Base-by-base conservation (phyloP, 176 grass and related monocot genomes). In the Cenchrus purpureus region DNA sequence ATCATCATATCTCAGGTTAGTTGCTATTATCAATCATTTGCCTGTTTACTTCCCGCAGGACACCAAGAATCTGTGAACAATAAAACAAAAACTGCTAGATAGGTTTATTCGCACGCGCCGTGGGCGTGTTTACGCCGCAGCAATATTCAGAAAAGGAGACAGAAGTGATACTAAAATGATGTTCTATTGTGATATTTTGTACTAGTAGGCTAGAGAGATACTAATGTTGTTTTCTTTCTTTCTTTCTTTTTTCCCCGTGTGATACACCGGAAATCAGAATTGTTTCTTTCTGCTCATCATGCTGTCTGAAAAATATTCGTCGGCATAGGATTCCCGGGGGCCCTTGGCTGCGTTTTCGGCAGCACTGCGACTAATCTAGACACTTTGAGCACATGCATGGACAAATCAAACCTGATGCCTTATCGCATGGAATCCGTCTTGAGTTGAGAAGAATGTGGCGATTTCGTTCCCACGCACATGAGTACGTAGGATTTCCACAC, bases 61-160 rank as follows among this genome's bases (percentile, higher is more conserved):
- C 79, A 92, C 88, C 22, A 88, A 86, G 65, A 91, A 90, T 89
- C 82, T 86, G 57, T 68, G 42, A 87, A 52, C 74, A 56, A 76
- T 28, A 90, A 76, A 82, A 92, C 58, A 50, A 50, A 50, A 84
- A 51, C 22, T 31, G 79, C 50, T 51, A 69, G 25, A 25, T 25
- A 25, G 43, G 54, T 84, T 71, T 68, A 28, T 79, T 87, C 74
- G 74, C 37, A 48, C 52, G 20, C 14, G 20, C 14, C n/a, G 69
- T 50, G 6, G 73, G 45, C 40, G 63, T 37, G 65, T 58, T 78
- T 79, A 34, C 28, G 15, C 74, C n/a, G 8, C 17, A 37, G 17
- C 58, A 71, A 48, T 19, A 45, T 59, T 79, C 15, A 83, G 50
- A 79, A 86, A 51, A 12, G 6, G 55, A 65, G 42, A 57, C 50